Conservation (phyloP, 306 rosid genomes). For the Elaeagnus macrophylla region DNA sequence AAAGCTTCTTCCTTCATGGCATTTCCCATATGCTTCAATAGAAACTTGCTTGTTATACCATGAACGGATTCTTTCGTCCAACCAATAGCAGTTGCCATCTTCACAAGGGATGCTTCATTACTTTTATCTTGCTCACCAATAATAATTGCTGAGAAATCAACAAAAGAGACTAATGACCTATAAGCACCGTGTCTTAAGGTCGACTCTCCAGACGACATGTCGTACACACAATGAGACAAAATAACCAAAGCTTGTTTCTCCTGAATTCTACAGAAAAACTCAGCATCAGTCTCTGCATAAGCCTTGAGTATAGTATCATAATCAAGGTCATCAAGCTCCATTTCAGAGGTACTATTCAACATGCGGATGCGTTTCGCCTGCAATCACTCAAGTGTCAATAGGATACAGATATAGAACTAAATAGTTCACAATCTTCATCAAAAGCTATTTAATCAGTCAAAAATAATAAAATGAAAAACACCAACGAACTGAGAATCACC, state of each 20-base stretch:
- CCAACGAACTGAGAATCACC: constrained; percentile 37
- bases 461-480: constrained; percentile 15
- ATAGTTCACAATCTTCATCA: constrained; percentile 4
- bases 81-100: constrained; percentile 21
- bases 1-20: constrained; percentile 65
- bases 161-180: constrained; percentile 54
- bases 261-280: constrained; percentile 44
- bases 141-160: constrained; percentile 57
- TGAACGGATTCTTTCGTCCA: constrained; percentile 61
- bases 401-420: constrained; percentile 4
- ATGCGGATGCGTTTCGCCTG: constrained; percentile 67
- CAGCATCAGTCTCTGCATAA: constrained; percentile 41
- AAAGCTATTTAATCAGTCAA: background rate
- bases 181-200: constrained; percentile 57
- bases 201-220: constrained; percentile 73
- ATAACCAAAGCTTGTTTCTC: constrained; percentile 63
- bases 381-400: constrained; percentile 12
- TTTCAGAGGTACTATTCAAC: constrained; percentile 61
- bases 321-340: constrained; percentile 63
- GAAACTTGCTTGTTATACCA: constrained; percentile 43
- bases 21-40: constrained; percentile 70
- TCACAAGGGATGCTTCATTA: constrained; percentile 21
- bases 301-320: constrained; percentile 52
- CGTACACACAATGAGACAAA: constrained; percentile 82
- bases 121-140: constrained; percentile 33